phyloP scores from a whole-genome alignment of 805 yeast species.

The Lachancea meyersii region DNA sequence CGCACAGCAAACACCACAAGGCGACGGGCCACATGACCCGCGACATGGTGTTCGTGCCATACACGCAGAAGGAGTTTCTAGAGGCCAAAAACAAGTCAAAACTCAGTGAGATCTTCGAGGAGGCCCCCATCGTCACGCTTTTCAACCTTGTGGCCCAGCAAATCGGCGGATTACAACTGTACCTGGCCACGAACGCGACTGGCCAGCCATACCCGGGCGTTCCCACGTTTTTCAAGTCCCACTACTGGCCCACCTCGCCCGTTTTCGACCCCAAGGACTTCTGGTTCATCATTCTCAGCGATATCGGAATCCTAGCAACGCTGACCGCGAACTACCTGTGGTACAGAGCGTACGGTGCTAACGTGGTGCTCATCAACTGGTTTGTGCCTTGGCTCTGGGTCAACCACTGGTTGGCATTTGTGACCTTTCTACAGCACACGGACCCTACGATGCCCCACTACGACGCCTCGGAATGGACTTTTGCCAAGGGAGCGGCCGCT shows the following conservation, averaged over 20 bases:
- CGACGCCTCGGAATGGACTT: constrained; percentile 69
- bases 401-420: constrained; percentile 86
- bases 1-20: constrained; percentile 86
- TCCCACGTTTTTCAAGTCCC: constrained; percentile 42
- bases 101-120: constrained; percentile 57
- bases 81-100: constrained; percentile 32
- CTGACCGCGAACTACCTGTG: constrained; percentile 49
- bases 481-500: constrained; percentile 86
- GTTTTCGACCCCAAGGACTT: constrained; percentile 67
- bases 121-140: constrained; percentile 66
- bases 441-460: constrained; percentile 78
- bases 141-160: constrained; percentile 57
- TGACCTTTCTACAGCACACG: constrained; percentile 79
- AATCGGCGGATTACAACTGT: constrained; percentile 67
- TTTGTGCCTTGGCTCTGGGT: constrained; percentile 70
- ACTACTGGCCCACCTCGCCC: constrained; percentile 68
- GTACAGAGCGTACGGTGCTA: constrained; percentile 56
- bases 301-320: constrained; percentile 60
- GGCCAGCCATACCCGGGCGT: constrained; percentile 59
- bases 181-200: constrained; percentile 64
- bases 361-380: constrained; percentile 62
- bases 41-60: constrained; percentile 83
- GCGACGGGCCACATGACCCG: constrained; percentile 77
- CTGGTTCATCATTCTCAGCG: constrained; percentile 65
- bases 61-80: constrained; percentile 52